Conservation (phyloP, 495 filamentous ascomycete genomes). For the Aspergillus mulundensis region DNA sequence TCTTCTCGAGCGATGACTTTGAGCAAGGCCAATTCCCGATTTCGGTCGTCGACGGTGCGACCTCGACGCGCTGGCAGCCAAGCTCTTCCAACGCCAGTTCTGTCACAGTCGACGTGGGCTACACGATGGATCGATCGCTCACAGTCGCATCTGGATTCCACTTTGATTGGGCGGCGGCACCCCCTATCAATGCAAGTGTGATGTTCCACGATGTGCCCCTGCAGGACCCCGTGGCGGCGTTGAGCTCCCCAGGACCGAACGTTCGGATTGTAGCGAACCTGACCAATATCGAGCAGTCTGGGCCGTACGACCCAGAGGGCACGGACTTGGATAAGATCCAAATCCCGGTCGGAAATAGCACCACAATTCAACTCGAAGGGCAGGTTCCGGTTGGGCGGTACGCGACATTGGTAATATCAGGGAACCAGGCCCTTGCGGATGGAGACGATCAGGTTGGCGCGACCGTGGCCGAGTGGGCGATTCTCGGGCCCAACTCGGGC, state of each 20-base stretch:
- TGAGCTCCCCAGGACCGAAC: conserved; percentile 2
- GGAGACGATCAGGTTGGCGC: conserved; percentile 51
- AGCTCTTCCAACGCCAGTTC: conserved; percentile 42
- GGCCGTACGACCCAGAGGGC: conserved; percentile 29
- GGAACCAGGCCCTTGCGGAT: conserved; percentile 41
- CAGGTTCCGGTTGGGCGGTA: conserved; percentile 36
- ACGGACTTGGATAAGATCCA: conserved; percentile 28
- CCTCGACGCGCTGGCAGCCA: conserved; percentile 71
- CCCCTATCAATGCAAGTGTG: conserved; percentile 54
- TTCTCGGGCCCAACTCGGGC: conserved; percentile 35
- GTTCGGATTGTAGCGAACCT: conserved; percentile 20
- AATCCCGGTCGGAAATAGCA: conserved; percentile 45
- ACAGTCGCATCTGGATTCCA: conserved; percentile 45
- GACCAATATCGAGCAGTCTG: conserved; percentile 31
- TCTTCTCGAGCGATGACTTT: conserved; percentile 44
- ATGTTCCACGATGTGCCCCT: conserved; percentile 50
- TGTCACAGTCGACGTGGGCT: conserved; percentile 47
- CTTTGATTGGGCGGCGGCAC: conserved; percentile 65
- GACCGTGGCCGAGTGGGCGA: conserved; percentile 70
- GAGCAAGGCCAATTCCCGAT: conserved; percentile 69
- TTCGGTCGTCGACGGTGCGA: conserved; percentile 64
- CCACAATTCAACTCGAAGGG: conserved; percentile 35
- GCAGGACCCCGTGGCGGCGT: conserved; percentile 14
- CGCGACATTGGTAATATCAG: conserved; percentile 44
- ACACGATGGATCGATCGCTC: conserved; percentile 34